Evolutionary conservation across 139 green algal genomes (phyloP), one percentile per base, ranked within the genome.

Genomic region (Edaphochlamys debaryana): DNA sequence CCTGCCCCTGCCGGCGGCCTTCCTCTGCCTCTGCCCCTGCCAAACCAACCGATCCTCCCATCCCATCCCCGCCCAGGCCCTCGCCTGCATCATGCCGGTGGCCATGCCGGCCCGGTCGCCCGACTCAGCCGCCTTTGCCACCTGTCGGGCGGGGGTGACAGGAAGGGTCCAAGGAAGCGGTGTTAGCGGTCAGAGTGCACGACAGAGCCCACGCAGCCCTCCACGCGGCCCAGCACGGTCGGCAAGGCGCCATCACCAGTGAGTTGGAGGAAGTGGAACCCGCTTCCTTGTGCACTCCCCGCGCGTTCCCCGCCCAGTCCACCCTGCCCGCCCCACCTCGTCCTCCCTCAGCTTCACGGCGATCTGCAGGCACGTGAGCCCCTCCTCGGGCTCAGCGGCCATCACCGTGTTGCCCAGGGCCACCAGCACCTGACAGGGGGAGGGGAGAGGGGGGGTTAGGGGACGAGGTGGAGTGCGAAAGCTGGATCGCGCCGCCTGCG

Each of bases 321-420:
- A n/a, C n/a, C n/a, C n/a, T n/a, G n/a, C n/a, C 15, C 20, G 20
- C 58, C 73, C 40, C 38, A 80, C 73, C 73, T 80, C 73, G 54
- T 80, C 73, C 73, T 80, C 73, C 73, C 73, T 36, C 38, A 80
- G 73, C 73, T 80, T 80, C 29, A 80, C 73, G 17, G 73, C 73
- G 58, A 80, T 80, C 54, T 80, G 73, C 73, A 80, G 54, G 73
- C 73, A 80, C 56, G 37, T 9, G 23, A 80, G 73, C n/a, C 73
- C 73, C 73, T 80, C 73, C 73, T 80, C 73, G 38, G 73, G 38
- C 17, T 80, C 73, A 8, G 27, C 73, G 27, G 56, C 13, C 73
- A 80, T 80, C 56, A 80, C 73, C 73, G 58, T 58, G 29, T 80
- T 80, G 73, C 73, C 73, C 56, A 80, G 58, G 1, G 73, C 73